Conservation (phyloP, 768 basidiomycete genomes). For the Pleurotus platypus region DNA sequence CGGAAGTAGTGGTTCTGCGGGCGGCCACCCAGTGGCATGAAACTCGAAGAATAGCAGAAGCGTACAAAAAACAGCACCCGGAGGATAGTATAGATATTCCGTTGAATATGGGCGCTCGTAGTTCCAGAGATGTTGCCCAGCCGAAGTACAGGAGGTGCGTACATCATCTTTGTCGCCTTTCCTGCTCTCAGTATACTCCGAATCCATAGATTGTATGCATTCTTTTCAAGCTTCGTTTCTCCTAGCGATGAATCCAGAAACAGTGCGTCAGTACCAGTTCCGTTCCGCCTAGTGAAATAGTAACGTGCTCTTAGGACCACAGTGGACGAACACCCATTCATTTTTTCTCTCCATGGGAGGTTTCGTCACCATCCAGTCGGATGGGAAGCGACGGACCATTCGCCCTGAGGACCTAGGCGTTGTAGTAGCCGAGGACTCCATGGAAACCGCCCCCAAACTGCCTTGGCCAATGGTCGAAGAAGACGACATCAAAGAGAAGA, state of each 20-base stretch:
- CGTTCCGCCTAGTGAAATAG: not conserved
- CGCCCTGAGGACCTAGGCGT: not conserved
- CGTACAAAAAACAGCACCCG: not conserved
- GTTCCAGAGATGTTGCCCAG: not conserved
- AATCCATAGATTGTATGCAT: no score
- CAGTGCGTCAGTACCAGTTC: no score
- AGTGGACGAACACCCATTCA: not conserved
- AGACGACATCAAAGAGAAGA: conserved; percentile 17
- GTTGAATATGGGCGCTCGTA: not conserved
- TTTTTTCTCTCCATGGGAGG: not conserved
- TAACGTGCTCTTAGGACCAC: not conserved
- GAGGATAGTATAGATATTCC: not conserved
- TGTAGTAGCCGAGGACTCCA: not conserved
- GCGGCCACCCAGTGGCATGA: conserved; percentile 16
- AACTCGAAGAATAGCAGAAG: conserved; percentile 4
- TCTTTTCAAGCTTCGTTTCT: no score
- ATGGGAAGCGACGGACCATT: not conserved
- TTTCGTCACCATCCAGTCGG: not conserved
- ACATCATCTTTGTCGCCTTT: no score
- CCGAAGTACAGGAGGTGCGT: no score
- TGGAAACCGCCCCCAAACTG: not conserved
- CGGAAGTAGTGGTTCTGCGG: conserved; percentile 18
- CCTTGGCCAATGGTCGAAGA: conserved; percentile 7
- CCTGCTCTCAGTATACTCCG: no score
- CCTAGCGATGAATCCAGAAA: no score